Percentiles rank a stretch among this genome's conserved stretches.
phyloP scores from a whole-genome alignment of 2,329 filamentous ascomycete species.

The Neonectria coccinea region DNA sequence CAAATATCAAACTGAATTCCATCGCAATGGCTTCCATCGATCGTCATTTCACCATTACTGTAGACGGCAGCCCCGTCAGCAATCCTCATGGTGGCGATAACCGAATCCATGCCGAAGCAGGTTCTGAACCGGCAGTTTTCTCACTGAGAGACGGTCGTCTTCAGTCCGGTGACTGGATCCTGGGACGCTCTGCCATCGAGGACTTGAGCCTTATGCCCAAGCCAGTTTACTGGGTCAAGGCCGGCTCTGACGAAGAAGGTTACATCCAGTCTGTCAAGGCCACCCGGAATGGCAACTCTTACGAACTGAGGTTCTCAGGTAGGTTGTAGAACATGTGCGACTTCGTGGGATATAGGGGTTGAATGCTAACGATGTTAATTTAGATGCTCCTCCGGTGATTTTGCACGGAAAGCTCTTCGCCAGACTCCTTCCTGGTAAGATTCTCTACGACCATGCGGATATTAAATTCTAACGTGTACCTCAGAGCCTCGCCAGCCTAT shows the following conservation, averaged over 20 bases:
- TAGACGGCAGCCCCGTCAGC: not conserved
- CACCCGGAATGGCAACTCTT: not conserved
- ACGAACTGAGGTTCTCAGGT: not conserved
- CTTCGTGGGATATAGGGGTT: no score
- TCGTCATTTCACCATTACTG: not conserved
- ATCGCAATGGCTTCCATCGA: not conserved
- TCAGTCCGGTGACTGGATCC: not conserved
- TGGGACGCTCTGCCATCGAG: not conserved
- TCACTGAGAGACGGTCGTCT: not conserved
- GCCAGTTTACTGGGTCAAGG: not conserved
- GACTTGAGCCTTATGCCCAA: not conserved
- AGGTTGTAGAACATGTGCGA: not conserved
- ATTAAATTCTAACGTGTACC: no score
- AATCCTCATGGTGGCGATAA: not conserved
- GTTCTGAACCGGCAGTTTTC: not conserved
- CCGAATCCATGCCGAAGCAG: not conserved
- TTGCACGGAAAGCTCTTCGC: no score
- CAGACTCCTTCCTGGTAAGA: no score
- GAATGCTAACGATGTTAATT: no score
- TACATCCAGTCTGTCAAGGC: not conserved
- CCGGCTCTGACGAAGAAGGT: not conserved
- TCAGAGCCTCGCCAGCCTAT: no score
- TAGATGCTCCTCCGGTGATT: no score
- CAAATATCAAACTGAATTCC: not conserved
- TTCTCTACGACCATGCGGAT: no score